A percentile compares a stretch with the other conserved stretches of the same genome.
These are phyloP conservation scores for Ascoidea tarda DNA, from an alignment of 805 yeast genomes.

Conservation along the genomic window DNA sequence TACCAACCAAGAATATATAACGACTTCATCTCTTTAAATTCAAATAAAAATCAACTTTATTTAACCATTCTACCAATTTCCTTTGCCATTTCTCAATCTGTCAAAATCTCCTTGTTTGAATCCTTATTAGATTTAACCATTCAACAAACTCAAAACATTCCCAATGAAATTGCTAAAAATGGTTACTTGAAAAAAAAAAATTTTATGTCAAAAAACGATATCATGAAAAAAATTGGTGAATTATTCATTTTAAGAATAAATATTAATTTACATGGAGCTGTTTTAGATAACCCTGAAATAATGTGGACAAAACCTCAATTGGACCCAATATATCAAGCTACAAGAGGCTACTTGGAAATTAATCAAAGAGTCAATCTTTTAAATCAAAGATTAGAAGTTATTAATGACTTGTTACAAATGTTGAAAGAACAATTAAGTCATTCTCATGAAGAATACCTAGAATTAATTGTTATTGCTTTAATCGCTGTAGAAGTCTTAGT, in stretches of 20 bases:
- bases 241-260: slow-evolving; percentile 76
- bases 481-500: slow-evolving; percentile 89
- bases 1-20: slow-evolving; percentile 94
- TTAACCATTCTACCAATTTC: slow-evolving; percentile 88
- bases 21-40: slow-evolving; percentile 86
- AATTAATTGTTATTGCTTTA: slow-evolving; percentile 76
- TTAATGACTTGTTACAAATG: slow-evolving; percentile 88
- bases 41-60: slow-evolving; percentile 54
- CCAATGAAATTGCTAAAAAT: slow-evolving; percentile 70
- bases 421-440: slow-evolving; percentile 94
- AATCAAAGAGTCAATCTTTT: slow-evolving; percentile 84
- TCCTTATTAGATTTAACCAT: slow-evolving; percentile 94
- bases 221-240: slow-evolving; percentile 96
- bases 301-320: slow-evolving; percentile 99
- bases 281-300: slow-evolving; percentile 89
- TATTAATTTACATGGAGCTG: slow-evolving; percentile 74
- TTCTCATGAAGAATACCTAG: slow-evolving; percentile 84
- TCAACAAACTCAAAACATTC: slow-evolving; percentile 94
- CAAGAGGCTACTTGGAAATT: slow-evolving; percentile 89
- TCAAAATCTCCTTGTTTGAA: slow-evolving; percentile 88
- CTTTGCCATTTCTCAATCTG: slow-evolving; percentile 93
- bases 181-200: slow-evolving; percentile 68
- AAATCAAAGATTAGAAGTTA: slow-evolving; percentile 88
- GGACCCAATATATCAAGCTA: slow-evolving; percentile 95
- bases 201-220: slow-evolving; percentile 84